Percentiles rank a stretch among this genome's conserved stretches.
phyloP scores from a whole-genome alignment of 2,329 filamentous ascomycete species.

The Diaporthe caulivora region DNA sequence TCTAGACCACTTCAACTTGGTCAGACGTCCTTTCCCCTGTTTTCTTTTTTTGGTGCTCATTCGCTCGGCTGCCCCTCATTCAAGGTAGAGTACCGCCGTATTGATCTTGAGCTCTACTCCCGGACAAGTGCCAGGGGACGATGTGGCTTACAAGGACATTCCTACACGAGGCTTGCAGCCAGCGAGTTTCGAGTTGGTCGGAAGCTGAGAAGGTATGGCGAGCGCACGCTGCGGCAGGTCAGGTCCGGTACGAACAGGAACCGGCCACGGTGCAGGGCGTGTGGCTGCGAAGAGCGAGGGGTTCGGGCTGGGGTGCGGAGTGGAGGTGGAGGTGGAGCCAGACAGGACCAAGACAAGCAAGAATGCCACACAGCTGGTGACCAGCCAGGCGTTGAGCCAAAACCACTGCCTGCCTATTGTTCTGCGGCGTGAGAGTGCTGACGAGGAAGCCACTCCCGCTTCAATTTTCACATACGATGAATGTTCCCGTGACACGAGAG shows the following conservation, averaged over 20 bases:
- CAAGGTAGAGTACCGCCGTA: slow-evolving; percentile 22
- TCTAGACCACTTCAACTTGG: slow-evolving; percentile 77
- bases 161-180: not conserved
- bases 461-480: not conserved
- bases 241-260: not conserved
- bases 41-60: slow-evolving; percentile 38
- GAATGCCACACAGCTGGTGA: slow-evolving; percentile 12
- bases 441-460: not conserved
- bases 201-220: not conserved
- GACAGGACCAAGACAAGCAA: slow-evolving; percentile 1
- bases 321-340: not conserved
- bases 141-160: not conserved
- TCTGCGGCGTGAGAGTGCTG: not conserved
- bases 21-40: slow-evolving; percentile 55
- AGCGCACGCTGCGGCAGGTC: not conserved
- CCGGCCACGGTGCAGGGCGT: not conserved
- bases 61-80: not conserved
- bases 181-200: not conserved
- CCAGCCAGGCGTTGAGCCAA: not conserved
- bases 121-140: slow-evolving; percentile 34
- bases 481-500: not conserved
- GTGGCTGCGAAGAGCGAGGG: not conserved
- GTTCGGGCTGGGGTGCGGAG: not conserved
- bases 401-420: too few species aligned
- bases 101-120: not conserved